phyloP scores from a whole-genome alignment of 2,329 filamentous ascomycete species.

The Pezicula neosporulosa region DNA sequence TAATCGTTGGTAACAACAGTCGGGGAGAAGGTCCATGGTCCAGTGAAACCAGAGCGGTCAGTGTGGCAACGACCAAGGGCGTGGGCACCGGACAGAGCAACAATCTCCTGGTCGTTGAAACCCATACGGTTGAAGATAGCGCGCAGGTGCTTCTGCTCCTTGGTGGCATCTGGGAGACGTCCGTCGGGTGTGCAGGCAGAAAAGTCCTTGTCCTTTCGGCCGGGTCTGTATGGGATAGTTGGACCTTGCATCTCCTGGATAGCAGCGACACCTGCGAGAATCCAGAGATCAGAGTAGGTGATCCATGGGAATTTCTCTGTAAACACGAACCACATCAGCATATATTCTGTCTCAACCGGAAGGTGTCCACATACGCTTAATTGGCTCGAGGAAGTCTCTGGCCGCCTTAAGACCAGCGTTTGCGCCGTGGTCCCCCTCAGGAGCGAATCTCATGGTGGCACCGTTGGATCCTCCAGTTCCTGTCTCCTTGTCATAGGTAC shows the following conservation, averaged over 20 bases:
- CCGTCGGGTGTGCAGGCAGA: conserved; percentile 90
- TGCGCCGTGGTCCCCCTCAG: conserved; percentile 86
- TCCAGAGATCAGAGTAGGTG: conserved; percentile 95
- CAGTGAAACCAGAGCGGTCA: conserved; percentile 82
- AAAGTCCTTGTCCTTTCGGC: conserved; percentile 75
- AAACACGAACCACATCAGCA: conserved; percentile 13
- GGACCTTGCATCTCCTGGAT: conserved; percentile 96
- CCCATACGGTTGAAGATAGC: conserved; percentile 96
- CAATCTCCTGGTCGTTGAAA: conserved; percentile 95
- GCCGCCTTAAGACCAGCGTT: conserved; percentile 87
- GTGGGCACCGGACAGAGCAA: conserved; percentile 82
- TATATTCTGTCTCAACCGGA: not conserved
- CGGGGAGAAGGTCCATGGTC: conserved; percentile 89
- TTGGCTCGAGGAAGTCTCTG: conserved; percentile 87
- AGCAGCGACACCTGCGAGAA: conserved; percentile 77
- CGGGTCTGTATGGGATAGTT: conserved; percentile 81
- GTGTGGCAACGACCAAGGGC: conserved; percentile 85
- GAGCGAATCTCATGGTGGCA: conserved; percentile 92
- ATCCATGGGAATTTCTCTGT: conserved; percentile 88
- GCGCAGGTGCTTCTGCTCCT: conserved; percentile 79
- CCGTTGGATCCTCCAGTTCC: conserved; percentile 92
- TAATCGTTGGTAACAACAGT: conserved; percentile 94
- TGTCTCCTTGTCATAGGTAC: conserved; percentile 87
- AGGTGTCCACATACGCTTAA: conserved; percentile 62
- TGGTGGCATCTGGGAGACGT: conserved; percentile 76